Evolutionary conservation across 495 filamentous ascomycete genomes (phyloP).

Genomic region (Hamigera avellanea): DNA sequence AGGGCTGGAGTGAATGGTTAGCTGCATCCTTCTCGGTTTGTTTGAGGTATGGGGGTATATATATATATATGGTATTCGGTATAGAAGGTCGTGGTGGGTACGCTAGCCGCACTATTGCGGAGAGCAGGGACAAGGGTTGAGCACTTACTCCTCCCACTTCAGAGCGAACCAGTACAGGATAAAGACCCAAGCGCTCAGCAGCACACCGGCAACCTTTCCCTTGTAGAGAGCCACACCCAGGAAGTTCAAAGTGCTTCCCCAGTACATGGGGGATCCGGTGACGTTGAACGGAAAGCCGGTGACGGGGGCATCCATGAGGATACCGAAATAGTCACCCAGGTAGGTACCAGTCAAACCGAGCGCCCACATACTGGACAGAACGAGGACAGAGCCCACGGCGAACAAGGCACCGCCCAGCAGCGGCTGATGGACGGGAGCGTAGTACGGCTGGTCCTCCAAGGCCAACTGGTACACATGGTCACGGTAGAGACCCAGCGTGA

Average conservation of each 20-base stretch:
- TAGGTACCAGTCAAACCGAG: conserved; percentile 97
- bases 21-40: not conserved
- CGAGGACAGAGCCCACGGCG: conserved; percentile 67
- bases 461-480: conserved; percentile 51
- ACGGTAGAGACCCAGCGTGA: conserved; percentile 78
- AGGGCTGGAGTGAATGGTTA: conserved; percentile 40
- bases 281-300: conserved; percentile 94
- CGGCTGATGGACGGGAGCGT: conserved; percentile 54
- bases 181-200: conserved; percentile 65
- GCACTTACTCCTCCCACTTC: conserved; percentile 70
- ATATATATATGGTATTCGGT: conserved; percentile 14
- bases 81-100: not conserved
- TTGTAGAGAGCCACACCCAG: conserved; percentile 78
- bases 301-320: conserved; percentile 89
- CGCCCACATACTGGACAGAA: conserved; percentile 78
- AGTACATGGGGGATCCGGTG: conserved; percentile 90
- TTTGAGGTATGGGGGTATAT: too few relatives aligned
- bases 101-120: not conserved
- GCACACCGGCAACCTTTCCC: conserved; percentile 78
- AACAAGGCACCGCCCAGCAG: conserved; percentile 59
- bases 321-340: conserved; percentile 96
- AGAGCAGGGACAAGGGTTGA: conserved; percentile 1
- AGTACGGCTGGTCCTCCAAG: conserved; percentile 31
- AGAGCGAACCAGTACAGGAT: conserved; percentile 74
- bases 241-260: conserved; percentile 86